Percentiles rank a stretch among this genome's conserved stretches.
Evolutionary conservation across 2,329 filamentous ascomycete genomes (phyloP).

Genomic region (Cytospora mali): DNA sequence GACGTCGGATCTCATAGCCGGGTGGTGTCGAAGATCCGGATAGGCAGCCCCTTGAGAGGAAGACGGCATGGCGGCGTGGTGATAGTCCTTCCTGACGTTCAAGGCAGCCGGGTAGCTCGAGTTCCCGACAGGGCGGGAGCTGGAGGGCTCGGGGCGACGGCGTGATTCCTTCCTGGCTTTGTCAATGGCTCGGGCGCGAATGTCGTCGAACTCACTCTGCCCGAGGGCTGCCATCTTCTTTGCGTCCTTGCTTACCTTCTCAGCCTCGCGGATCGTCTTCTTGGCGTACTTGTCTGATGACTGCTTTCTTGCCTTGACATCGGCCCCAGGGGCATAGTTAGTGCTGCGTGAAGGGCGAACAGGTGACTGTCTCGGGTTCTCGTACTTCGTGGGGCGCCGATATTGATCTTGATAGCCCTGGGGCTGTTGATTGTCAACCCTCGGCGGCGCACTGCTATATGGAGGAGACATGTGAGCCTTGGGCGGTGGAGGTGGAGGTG

Average conservation of each 20-base stretch:
- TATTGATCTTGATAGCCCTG: not conserved
- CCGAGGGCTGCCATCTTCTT: not conserved
- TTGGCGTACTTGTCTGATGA: not conserved
- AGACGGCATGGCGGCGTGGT: not conserved
- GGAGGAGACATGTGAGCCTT: not conserved
- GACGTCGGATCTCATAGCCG: not conserved
- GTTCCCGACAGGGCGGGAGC: not conserved
- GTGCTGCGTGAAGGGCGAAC: not conserved
- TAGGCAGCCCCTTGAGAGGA: not conserved
- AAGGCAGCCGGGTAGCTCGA: constrained; percentile 3
- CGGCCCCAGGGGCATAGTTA: not conserved
- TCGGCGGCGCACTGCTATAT: not conserved
- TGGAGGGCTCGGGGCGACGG: not conserved
- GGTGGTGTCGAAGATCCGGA: not conserved
- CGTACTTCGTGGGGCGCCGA: not conserved
- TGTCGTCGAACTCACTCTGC: not conserved
- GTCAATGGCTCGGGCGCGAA: not conserved
- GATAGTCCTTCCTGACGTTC: not conserved
- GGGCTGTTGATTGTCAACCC: not conserved
- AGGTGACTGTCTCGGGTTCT: not conserved
- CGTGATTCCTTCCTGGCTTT: constrained; percentile 1
- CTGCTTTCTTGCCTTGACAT: not conserved
- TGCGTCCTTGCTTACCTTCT: not conserved
- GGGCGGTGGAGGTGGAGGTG: not conserved
- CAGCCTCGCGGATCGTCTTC: not conserved